These are phyloP conservation scores for Rhododendron griersonianum DNA, from an alignment of 148 eudicot genomes.

Conservation along the genomic window DNA sequence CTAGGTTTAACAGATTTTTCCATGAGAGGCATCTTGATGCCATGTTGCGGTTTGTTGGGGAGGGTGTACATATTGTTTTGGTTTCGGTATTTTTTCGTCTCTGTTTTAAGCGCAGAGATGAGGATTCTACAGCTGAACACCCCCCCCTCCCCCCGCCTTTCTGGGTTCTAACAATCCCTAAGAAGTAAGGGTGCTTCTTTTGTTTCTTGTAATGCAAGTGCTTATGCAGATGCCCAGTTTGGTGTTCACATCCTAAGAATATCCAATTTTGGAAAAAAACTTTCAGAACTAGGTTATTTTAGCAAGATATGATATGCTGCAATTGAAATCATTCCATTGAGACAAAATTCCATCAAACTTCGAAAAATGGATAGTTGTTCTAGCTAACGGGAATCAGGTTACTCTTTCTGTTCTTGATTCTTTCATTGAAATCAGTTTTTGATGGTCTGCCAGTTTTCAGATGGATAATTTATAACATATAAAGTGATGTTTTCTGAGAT, in stretches of 20 bases:
- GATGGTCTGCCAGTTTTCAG: neutral
- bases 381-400: neutral
- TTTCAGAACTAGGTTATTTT: neutral
- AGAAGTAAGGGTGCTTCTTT: neutral
- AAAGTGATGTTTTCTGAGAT: neutral
- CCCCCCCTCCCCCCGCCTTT: neutral
- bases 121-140: neutral
- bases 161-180: neutral
- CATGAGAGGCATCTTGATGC: neutral
- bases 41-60: neutral
- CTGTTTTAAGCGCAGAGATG: neutral
- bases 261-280: neutral
- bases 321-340: neutral
- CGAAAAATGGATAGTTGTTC: neutral
- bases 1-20: neutral
- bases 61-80: neutral
- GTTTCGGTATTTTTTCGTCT: neutral
- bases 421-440: neutral
- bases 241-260: neutral
- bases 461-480: neutral
- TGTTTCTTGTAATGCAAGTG: neutral
- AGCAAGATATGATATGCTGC: neutral
- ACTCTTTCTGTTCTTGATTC: neutral
- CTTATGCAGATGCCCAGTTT: neutral
- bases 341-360: slow-evolving; percentile 1